Evolutionary conservation across 2,329 filamentous ascomycete genomes (phyloP).

Genomic region (Alternaria burnsii): DNA sequence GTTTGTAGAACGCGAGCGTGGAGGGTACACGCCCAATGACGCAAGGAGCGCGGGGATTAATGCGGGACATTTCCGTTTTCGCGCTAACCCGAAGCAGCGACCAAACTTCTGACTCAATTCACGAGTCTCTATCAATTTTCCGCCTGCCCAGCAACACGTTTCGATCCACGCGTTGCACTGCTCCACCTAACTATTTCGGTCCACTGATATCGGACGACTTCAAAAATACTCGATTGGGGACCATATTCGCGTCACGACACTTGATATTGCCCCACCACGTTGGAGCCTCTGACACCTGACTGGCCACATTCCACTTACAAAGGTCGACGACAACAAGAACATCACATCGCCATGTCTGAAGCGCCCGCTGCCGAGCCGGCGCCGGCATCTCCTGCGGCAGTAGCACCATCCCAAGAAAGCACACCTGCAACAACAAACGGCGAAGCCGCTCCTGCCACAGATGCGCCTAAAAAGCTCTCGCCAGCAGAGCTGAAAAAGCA

Average conservation of each 20-base stretch:
- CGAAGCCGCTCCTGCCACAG: conserved; percentile 34
- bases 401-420: conserved; percentile 17
- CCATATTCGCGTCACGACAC: background rate
- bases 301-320: conserved; percentile 11
- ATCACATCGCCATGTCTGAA: conserved; percentile 37
- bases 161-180: conserved; percentile 6
- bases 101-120: conserved; percentile 30
- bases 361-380: conserved; percentile 26
- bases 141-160: conserved; percentile 13
- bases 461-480: conserved; percentile 65
- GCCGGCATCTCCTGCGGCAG: conserved; percentile 19
- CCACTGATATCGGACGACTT: background rate
- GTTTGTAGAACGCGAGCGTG: background rate
- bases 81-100: conserved; percentile 16
- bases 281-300: conserved; percentile 8
- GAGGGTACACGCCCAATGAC: conserved; percentile 19
- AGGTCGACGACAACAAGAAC: conserved; percentile 1
- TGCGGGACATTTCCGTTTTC: conserved; percentile 19
- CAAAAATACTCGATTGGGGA: background rate
- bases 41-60: conserved; percentile 15
- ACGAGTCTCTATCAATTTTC: conserved; percentile 26
- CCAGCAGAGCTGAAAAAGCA: conserved; percentile 86
- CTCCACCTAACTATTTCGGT: conserved; percentile 5
- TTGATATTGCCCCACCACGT: conserved; percentile 20
- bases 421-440: conserved; percentile 28